Conservation (phyloP, 352 stramenopile genomes). For the Pythium dissimile region DNA sequence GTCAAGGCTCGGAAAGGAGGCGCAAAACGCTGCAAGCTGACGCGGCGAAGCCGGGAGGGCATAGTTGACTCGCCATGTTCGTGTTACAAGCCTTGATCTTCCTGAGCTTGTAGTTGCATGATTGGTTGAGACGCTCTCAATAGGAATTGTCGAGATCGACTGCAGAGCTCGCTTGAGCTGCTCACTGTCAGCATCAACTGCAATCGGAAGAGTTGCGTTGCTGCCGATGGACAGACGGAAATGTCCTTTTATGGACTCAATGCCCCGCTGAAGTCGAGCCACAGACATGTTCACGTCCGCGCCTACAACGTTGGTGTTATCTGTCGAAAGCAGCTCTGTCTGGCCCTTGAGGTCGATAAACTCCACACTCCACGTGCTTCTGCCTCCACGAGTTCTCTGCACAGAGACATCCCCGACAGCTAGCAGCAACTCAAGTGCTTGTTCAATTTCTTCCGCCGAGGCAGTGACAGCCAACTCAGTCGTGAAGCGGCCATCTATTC, state of each 20-base stretch:
- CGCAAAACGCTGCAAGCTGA: background rate
- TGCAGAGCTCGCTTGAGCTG: constrained; percentile 1
- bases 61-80: constrained; percentile 3
- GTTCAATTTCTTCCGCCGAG: constrained; percentile 21
- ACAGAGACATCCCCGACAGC: constrained; percentile 19
- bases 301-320: constrained; percentile 8
- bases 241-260: background rate
- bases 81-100: background rate
- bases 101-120: background rate
- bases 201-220: background rate
- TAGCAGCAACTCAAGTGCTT: constrained; percentile 21
- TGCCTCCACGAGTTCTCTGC: background rate
- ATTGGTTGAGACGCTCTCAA: background rate
- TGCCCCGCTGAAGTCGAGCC: constrained; percentile 14
- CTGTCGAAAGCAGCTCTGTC: constrained; percentile 12
- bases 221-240: background rate
- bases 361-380: constrained; percentile 25
- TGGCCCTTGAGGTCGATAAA: constrained; percentile 19
- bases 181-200: background rate
- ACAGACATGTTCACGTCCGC: constrained; percentile 4
- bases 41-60: background rate
- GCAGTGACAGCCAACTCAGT: constrained; percentile 6
- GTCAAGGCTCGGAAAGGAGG: constrained; percentile 11
- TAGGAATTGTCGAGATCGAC: background rate
- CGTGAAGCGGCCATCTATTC: constrained; percentile 22